phyloP scores from a whole-genome alignment of 371 early-diverging fungal genomes.

The Mucor saturninus region DNA sequence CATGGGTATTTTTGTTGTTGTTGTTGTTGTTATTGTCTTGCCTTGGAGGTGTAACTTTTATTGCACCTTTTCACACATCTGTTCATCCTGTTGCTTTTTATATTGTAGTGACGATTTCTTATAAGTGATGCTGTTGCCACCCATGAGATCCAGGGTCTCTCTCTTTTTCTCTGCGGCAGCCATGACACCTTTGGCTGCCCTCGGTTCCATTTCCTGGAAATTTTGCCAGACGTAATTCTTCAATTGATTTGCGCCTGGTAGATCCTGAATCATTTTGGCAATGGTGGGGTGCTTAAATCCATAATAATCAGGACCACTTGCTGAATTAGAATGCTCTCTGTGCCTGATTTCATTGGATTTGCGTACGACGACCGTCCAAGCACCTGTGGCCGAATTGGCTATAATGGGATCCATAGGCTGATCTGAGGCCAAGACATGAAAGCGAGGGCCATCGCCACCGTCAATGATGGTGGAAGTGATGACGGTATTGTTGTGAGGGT shows the following conservation, averaged over 20 bases:
- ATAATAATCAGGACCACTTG: slow-evolving; percentile 91
- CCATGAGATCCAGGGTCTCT: slow-evolving; percentile 50
- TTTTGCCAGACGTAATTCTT: slow-evolving; percentile 73
- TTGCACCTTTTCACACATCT: not conserved
- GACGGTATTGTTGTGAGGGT: slow-evolving; percentile 60
- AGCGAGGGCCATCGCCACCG: slow-evolving; percentile 74
- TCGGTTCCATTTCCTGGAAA: slow-evolving; percentile 63
- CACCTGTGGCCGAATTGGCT: slow-evolving; percentile 86
- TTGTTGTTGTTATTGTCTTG: no score
- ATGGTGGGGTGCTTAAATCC: slow-evolving; percentile 90
- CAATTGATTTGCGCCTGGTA: slow-evolving; percentile 76
- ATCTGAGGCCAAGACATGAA: slow-evolving; percentile 81
- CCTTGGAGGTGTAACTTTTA: no score
- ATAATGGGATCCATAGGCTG: slow-evolving; percentile 65
- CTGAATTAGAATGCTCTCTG: slow-evolving; percentile 79
- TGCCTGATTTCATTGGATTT: slow-evolving; percentile 78
- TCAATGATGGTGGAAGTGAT: slow-evolving; percentile 82
- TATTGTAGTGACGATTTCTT: no score
- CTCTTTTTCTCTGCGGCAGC: slow-evolving; percentile 55
- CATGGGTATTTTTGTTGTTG: no score
- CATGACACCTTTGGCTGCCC: slow-evolving; percentile 56
- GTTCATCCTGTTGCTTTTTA: slow-evolving; percentile 18
- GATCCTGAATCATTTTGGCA: slow-evolving; percentile 88
- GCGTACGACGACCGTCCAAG: slow-evolving; percentile 87
- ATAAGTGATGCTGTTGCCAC: slow-evolving; percentile 31